Evolutionary conservation across 805 yeast genomes (phyloP), one percentile per base, ranked within the genome.

Genomic region (Teunomyces atbi): DNA sequence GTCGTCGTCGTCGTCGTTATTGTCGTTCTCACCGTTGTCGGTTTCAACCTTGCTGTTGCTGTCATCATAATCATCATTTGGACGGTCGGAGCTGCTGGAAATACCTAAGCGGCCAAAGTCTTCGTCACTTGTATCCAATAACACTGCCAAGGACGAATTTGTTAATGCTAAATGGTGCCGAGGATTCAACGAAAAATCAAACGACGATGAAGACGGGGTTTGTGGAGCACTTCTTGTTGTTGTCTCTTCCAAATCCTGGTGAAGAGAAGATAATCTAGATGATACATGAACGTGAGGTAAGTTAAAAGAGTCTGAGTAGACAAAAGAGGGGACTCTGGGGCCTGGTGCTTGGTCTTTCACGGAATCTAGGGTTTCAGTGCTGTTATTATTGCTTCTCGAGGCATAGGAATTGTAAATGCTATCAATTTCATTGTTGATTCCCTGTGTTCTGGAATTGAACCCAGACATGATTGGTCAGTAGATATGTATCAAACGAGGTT

Each of bases 81-180:
- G 33, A 30, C 16, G 33, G n/a, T 39, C 47, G 12, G 36, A 39
- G 29, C 35, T 33, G 4, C 38, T 49, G 11, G 28, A 20, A 6
- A 36, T 36, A n/a, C 27, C 39, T 21, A 36, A 21, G 15, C 28
- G 39, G n/a, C 37, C 18, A 28, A 43, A 21, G 20, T 38, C 29
- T 4, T 51, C 48, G 26, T 33, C 40, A 12, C 46, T 19, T 18
- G 66, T 60, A 45, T 64, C 69, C 23, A 65, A 51, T 41, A 71
- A 56, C 8, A 70, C 71, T 41, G 70, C 65, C 45, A 71, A 50
- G 15, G 74, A 68, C 3, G 71, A 59, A 49, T 62, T 66, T 16
- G 72, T 66, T 47, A 62, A 47, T 4, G 63, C 66, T 1, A 55
- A 60, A 36, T 50, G 56, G n/a, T 19, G 44, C 23, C 48, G 38